Evolutionary conservation across 2,329 filamentous ascomycete species (phyloP).

Genomic region (Ambrosiella cleistominuta): DNA sequence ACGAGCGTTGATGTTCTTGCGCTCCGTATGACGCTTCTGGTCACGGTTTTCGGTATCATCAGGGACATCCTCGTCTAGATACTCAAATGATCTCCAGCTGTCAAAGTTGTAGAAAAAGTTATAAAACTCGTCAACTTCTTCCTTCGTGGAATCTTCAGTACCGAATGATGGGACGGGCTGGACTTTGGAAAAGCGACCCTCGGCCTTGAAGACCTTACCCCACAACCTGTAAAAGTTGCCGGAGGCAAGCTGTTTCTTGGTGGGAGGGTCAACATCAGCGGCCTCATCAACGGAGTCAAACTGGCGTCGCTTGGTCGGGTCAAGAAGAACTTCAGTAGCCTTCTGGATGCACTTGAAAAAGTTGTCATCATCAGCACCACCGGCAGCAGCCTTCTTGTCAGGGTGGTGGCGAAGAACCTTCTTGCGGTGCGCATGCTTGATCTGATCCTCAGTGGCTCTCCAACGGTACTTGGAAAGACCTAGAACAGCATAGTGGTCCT

Average conservation of each 20-base stretch:
- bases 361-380: constrained; percentile 76
- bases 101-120: constrained; percentile 99
- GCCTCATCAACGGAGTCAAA: constrained; percentile 93
- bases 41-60: constrained; percentile 98
- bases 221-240: constrained; percentile 93
- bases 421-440: constrained; percentile 97
- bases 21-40: constrained; percentile 95
- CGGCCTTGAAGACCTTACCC: constrained; percentile 75
- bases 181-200: constrained; percentile 78
- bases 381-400: constrained; percentile 91
- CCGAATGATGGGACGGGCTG: constrained; percentile 82
- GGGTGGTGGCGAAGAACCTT: constrained; percentile 99
- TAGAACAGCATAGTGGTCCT: constrained; percentile 96
- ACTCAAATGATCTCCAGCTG: constrained; percentile 94
- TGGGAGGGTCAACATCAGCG: constrained; percentile 79
- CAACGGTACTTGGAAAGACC: constrained; percentile 83
- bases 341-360: constrained; percentile 99
- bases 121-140: constrained; percentile 90
- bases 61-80: constrained; percentile 94
- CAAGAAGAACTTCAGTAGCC: constrained; percentile 80
- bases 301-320: constrained; percentile 82
- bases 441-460: constrained; percentile 90
- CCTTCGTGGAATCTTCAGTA: constrained; percentile 64
- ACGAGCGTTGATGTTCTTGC: constrained; percentile 93
- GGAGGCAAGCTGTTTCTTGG: constrained; percentile 75